Base-by-base conservation (phyloP, 768 basidiomycete genomes). In the Kockovaella imperatae region DNA sequence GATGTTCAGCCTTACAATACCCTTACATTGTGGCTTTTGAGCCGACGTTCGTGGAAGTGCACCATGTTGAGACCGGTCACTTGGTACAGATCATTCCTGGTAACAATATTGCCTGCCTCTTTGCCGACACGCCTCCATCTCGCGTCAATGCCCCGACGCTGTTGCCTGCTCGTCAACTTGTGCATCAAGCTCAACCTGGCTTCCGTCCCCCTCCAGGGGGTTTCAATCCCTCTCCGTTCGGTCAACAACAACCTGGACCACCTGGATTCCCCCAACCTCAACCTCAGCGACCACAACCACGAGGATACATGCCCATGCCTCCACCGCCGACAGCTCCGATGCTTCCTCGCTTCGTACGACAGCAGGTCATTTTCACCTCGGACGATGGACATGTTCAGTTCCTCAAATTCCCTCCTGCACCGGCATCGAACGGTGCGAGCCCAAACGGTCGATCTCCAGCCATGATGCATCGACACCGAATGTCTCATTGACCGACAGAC, bases 11-110 rank as follows among this genome's bases (percentile, higher is more conserved):
- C 1, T 79, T 97, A 11, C 87, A 90, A 64, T 91, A 90, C 73
- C 93, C 95, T 1, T 99, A 89, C 69, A 87, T 97, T 23, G 76
- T 99, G 42, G 95, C 93, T 0, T 91, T 99, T 66, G 95, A 97
- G 67, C 84, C 90, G 4, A 84, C 84, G 0, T 99, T 99, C 67
- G 84, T 97, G 61, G 95, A 99, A 72, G 84, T 99, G 41, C 83
- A 90, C 25, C 86, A 97, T 66, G 88, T 99, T 47, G 88, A 93
- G 64, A 89, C 84, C 1, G 90, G 95, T 10, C 74, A 80, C 30
- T 79, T 97, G 70, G 83, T 86, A 21, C 95, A 99, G 75, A 86
- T 99, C 60, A 95, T 96, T 44, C 87, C 90, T 66, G 87, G 90
- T 52, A 83, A 83, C 59, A 88, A 90, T 67, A 76, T 97, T 29